Base-by-base conservation (phyloP, 768 basidiomycete genomes). In the Phlebiopsis gigantea region DNA sequence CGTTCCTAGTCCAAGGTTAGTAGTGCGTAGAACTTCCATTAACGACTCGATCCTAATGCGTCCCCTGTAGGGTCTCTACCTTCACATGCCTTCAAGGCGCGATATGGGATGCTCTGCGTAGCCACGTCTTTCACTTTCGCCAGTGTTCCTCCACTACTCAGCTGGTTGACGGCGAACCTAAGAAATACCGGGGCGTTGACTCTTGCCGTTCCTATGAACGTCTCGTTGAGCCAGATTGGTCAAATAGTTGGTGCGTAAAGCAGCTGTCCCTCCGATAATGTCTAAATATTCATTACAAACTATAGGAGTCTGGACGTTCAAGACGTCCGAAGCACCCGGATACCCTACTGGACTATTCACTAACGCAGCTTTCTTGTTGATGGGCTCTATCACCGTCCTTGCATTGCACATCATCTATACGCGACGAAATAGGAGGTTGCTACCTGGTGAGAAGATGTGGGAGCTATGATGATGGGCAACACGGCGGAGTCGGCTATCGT, bases 301-400 rank as follows among this genome's bases (percentile, higher is more conserved):
- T 8, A 17, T 44, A 62, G 67, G 67, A 7, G 60, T 68, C 15
- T 69, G 62, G 22, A 66, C 67, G 1, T 70, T 64, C 61, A 66
- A 66, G 58, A 57, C 62, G 17, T 54, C 59, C 39, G 70, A 73
- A 55, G 68, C 65, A 0, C 65, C 63, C 0, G 68, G 70, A 6
- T 73, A 68, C 57, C 68, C 65, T 5, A 73, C 72, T 0, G 72
- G 72, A 1, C 71, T 72, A 50, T 72, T 65, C 60, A 68, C 68
- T 21, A 73, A 73, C 43, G 67, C 66, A 3, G 71, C 60, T 14
- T 62, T 71, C 26, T 39, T 71, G 49, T 30, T 72, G 1, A 60
- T 68, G 19, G 64, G 58, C 6, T 54, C 63, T 12, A 15, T 61
- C 10, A 25, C 53, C n/a, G 55, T 61, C 9, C 15, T 60, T 2